Evolutionary conservation across 257 asterid species (phyloP).

Genomic region (Scutellaria barbata): DNA sequence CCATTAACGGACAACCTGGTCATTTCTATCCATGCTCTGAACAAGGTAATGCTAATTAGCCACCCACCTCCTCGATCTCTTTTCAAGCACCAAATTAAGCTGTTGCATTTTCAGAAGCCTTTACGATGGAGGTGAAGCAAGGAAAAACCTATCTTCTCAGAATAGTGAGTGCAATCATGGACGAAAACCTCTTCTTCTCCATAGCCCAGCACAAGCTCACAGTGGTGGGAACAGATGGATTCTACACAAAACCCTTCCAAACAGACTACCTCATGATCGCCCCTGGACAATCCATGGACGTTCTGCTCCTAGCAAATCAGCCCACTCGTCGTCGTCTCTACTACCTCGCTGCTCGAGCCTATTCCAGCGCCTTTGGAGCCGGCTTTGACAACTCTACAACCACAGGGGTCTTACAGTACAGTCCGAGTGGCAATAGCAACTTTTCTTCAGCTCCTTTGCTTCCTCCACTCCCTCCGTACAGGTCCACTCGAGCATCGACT

Average conservation of each 20-base stretch:
- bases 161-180: constrained; percentile 48
- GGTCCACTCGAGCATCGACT: constrained; percentile 37
- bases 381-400: constrained; percentile 50
- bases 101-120: constrained; percentile 36
- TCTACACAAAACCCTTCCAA: constrained; percentile 50
- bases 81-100: neutral
- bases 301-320: constrained; percentile 38
- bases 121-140: constrained; percentile 38
- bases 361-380: constrained; percentile 50
- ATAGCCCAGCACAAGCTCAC: constrained; percentile 46
- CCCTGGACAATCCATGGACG: constrained; percentile 55
- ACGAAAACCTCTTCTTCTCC: constrained; percentile 50
- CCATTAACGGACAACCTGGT: constrained; percentile 64
- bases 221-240: constrained; percentile 49
- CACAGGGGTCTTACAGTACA: constrained; percentile 42
- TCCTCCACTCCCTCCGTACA: constrained; percentile 46
- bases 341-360: constrained; percentile 48
- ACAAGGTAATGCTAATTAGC: constrained; percentile 37
- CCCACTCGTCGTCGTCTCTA: constrained; percentile 23
- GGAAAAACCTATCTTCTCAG: constrained; percentile 52
- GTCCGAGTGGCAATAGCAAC: neutral
- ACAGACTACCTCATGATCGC: constrained; percentile 50
- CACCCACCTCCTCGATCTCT: neutral
- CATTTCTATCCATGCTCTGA: constrained; percentile 57
- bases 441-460: constrained; percentile 28